phyloP scores from a whole-genome alignment of 805 yeast species.

The Yarrowia osloensis region DNA sequence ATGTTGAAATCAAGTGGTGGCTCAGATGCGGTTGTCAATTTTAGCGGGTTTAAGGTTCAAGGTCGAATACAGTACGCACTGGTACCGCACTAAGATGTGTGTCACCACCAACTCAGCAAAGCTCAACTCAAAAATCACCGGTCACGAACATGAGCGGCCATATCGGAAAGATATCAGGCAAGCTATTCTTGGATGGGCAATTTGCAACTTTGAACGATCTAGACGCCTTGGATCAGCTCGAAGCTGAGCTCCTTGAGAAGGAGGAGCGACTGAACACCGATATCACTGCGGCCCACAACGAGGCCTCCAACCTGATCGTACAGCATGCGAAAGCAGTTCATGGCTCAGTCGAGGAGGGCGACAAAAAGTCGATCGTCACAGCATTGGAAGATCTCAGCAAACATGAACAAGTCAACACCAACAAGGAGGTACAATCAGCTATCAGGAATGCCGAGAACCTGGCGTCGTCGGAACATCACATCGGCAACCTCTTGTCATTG shows the following conservation, averaged over 20 bases:
- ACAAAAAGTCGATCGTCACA: neutral
- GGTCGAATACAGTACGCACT: too few species aligned
- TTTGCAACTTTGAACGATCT: conserved; percentile 9
- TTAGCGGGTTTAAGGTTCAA: neutral
- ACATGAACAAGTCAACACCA: conserved; percentile 1
- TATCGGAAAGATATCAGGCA: conserved; percentile 11
- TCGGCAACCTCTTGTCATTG: neutral
- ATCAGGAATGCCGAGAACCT: conserved; percentile 6
- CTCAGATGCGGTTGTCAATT: neutral
- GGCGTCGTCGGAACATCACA: conserved; percentile 10
- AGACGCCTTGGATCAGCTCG: neutral
- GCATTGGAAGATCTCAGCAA: conserved; percentile 11
- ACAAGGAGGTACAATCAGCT: neutral
- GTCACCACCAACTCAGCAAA: conserved; percentile 2
- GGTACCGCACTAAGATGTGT: neutral
- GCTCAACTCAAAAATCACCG: neutral
- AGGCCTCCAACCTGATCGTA: neutral
- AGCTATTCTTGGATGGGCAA: conserved; percentile 2
- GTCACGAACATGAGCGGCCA: conserved; percentile 22
- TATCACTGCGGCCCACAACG: neutral
- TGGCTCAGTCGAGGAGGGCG: conserved; percentile 1
- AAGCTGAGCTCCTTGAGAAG: conserved; percentile 1
- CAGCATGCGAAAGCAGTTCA: neutral
- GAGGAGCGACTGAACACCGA: neutral
- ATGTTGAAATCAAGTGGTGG: neutral